Base-by-base conservation (phyloP, 805 yeast species). In the Yarrowia sp. region DNA sequence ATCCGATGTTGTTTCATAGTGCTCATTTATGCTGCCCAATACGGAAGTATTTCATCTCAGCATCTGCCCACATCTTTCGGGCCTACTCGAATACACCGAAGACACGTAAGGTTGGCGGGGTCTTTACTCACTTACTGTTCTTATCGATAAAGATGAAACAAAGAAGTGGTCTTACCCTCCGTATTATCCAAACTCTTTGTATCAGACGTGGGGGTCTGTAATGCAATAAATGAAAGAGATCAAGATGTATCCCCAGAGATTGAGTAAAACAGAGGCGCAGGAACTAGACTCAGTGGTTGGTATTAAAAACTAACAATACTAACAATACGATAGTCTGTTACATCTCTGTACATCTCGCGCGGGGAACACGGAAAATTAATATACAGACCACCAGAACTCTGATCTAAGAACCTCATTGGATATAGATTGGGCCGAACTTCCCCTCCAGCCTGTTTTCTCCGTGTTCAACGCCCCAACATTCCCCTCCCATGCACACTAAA, bases 401-500 rank as follows among this genome's bases (percentile, higher is more conserved):
- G 45, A 42, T 42, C n/a, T 17, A 42, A 14, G n/a, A 13, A n/a
- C 43, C 48, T 7, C 28, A 22, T 43, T 43, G 48, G 33, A n/a
- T 22, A n/a, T 31, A 14, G 22, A 10, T 32, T 45, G 9, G 3
- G 14, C 22, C 36, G 38, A 9, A 45, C 38, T 31, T 31, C 38
- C 51, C 51, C 51, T 31, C 51, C 51, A 32, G 1, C 3, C 8
- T 8, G 4, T 32, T 45, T 32, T n/a, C 10, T 15, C 50, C 50
- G 50, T 44, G 35, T 17, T 10, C 3, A 32, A 15, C 51, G 38
- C 51, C 15, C 13, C 17, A n/a, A 15, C 22, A 31, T 32, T 36
- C 51, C 51, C 51, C 32, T 33, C 13, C 31, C 50, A 45, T 31
- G 51, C 38, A 15, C 22, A 45, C 51, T 45, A 45, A 45, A 45